Evolutionary conservation across 2,329 filamentous ascomycete species (phyloP).

Genomic region (Onygena corvina): DNA sequence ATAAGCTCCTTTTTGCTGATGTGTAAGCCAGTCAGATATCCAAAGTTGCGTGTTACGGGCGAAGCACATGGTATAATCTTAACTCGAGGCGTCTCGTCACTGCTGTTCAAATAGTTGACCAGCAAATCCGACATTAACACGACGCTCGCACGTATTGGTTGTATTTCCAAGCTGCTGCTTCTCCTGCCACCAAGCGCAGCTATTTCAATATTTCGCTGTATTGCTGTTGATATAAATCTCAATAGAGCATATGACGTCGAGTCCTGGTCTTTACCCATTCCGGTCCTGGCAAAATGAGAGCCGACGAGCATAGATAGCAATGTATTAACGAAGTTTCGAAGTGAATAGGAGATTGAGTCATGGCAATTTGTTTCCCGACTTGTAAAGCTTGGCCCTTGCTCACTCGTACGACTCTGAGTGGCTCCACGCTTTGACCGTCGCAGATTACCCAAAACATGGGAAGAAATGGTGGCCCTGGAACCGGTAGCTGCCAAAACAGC

Average conservation of each 20-base stretch:
- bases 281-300: conserved; percentile 11
- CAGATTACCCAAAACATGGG: not conserved
- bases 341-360: conserved; percentile 8
- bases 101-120: conserved; percentile 8
- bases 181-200: not conserved
- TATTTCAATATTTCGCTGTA: conserved; percentile 11
- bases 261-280: not conserved
- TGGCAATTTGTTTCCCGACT: not conserved
- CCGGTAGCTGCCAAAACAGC: conserved; percentile 5
- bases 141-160: conserved; percentile 13
- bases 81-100: not conserved
- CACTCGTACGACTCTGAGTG: not conserved
- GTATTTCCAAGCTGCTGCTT: not conserved
- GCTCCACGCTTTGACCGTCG: conserved; percentile 3
- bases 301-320: conserved; percentile 14
- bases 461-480: not conserved
- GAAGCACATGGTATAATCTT: not conserved
- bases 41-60: conserved; percentile 18
- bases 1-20: conserved; percentile 23
- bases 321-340: conserved; percentile 16
- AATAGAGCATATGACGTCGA: conserved; percentile 13
- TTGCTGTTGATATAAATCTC: conserved; percentile 6
- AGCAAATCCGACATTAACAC: conserved; percentile 15
- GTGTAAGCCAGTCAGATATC: conserved; percentile 23
- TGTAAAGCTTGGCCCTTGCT: not conserved